Conservation (phyloP, 2,329 filamentous ascomycete species). For the Penicillium decumbens region DNA sequence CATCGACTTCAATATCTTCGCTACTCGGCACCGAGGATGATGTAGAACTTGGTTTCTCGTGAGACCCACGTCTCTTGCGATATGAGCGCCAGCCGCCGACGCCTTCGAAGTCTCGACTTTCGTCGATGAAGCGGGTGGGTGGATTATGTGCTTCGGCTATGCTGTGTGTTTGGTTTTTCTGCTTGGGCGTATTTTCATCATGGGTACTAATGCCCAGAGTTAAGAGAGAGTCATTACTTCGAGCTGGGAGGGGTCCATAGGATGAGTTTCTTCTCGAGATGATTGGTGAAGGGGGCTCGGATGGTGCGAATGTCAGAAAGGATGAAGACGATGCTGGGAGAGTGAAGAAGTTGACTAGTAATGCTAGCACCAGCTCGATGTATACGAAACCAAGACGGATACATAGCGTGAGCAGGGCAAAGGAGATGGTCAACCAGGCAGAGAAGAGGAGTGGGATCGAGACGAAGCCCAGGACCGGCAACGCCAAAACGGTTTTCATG, state of each 20-base stretch:
- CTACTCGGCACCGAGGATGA: constrained; percentile 25
- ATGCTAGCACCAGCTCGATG: constrained; percentile 56
- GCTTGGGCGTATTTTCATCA: constrained; percentile 7
- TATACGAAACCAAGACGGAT: constrained; percentile 60
- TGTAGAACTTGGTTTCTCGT: constrained; percentile 19
- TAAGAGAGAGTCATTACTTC: constrained; percentile 9
- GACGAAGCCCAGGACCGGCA: constrained; percentile 60
- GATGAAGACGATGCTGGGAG: constrained; percentile 28
- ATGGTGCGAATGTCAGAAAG: constrained; percentile 28
- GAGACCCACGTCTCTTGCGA: constrained; percentile 14
- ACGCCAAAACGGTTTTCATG: constrained; percentile 44
- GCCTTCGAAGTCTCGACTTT: constrained; percentile 43
- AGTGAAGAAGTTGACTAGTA: constrained; percentile 54
- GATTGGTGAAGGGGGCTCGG: constrained; percentile 26
- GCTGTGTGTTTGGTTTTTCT: constrained; percentile 16
- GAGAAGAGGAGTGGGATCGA: constrained; percentile 61
- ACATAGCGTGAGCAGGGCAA: constrained; percentile 59
- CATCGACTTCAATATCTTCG: constrained; percentile 17
- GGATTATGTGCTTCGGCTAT: constrained; percentile 22
- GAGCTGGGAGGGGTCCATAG: constrained; percentile 14
- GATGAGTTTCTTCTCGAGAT: constrained; percentile 25
- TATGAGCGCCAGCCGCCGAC: constrained; percentile 40
- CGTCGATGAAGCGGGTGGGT: constrained; percentile 24
- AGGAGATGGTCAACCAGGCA: constrained; percentile 58
- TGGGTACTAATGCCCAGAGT: constrained; percentile 5